These are phyloP conservation scores for Aspergillus coremiiformis DNA, from an alignment of 495 filamentous ascomycete species.

Conservation along the genomic window DNA sequence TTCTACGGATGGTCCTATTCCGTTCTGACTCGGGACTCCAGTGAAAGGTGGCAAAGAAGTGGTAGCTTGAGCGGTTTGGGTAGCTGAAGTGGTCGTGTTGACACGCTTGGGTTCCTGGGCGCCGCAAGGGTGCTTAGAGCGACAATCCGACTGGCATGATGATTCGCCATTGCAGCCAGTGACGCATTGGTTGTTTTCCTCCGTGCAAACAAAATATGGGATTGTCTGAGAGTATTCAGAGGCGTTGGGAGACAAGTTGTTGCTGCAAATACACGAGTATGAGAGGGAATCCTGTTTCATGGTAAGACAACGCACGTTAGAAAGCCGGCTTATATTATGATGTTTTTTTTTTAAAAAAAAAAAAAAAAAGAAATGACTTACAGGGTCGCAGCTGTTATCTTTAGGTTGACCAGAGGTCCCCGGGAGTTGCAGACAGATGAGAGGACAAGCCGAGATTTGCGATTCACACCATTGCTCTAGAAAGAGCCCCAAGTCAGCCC, in stretches of 20 bases:
- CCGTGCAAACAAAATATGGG: slow-evolving; percentile 74
- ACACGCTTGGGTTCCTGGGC: slow-evolving; percentile 58
- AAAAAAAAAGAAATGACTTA: slow-evolving; percentile 35
- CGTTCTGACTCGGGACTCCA: slow-evolving; percentile 14
- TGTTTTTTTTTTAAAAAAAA: not conserved
- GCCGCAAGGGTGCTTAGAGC: slow-evolving; percentile 69
- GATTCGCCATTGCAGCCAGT: slow-evolving; percentile 49
- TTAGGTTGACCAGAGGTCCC: slow-evolving; percentile 43
- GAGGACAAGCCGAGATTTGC: slow-evolving; percentile 61
- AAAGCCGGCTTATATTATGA: not conserved
- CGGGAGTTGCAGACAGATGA: slow-evolving; percentile 67
- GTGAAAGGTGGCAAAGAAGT: slow-evolving; percentile 28
- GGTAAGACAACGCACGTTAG: slow-evolving; percentile 7
- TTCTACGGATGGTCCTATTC: slow-evolving; percentile 34
- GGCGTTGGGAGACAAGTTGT: slow-evolving; percentile 64
- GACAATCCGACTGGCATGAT: slow-evolving; percentile 56
- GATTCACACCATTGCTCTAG: slow-evolving; percentile 62
- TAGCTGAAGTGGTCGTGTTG: slow-evolving; percentile 50
- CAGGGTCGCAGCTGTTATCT: slow-evolving; percentile 63
- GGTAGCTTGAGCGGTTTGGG: slow-evolving; percentile 29
- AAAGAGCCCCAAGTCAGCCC: slow-evolving; percentile 1
- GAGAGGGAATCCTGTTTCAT: slow-evolving; percentile 49
- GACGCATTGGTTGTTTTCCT: slow-evolving; percentile 66
- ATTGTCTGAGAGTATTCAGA: slow-evolving; percentile 80
- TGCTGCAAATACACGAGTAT: slow-evolving; percentile 71